Conservation (phyloP, 805 yeast genomes). For the Cyberlindnera xishuangbannaensis region DNA sequence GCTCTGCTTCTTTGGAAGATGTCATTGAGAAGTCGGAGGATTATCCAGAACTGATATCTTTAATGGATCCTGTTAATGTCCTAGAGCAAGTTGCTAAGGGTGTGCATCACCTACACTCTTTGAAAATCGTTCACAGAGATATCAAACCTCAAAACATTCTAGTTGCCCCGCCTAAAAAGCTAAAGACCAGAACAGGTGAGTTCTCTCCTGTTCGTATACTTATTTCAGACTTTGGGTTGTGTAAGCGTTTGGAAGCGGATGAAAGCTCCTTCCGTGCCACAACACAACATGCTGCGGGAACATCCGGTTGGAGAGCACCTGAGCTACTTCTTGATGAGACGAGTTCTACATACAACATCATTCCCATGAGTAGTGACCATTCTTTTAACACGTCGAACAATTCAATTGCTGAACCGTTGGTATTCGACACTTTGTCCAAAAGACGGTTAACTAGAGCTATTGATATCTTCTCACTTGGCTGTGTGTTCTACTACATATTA, state of each 20-base stretch:
- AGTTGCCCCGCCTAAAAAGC: constrained; percentile 63
- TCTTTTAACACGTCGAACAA: constrained; percentile 20
- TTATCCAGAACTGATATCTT: constrained; percentile 32
- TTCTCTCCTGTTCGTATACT: constrained; percentile 55
- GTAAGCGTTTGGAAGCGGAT: constrained; percentile 86
- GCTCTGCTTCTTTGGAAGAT: constrained; percentile 85
- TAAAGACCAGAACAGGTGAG: constrained; percentile 23
- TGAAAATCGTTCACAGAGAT: constrained; percentile 92
- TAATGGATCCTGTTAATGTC: constrained; percentile 46
- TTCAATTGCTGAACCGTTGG: constrained; percentile 28
- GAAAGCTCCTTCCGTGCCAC: constrained; percentile 93
- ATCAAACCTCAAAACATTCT: constrained; percentile 91
- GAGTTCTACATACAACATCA: constrained; percentile 9
- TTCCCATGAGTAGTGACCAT: constrained; percentile 19
- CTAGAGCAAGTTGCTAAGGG: constrained; percentile 80
- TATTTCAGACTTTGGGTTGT: constrained; percentile 93
- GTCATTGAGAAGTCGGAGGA: constrained; percentile 52
- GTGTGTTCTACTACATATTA: constrained; percentile 83
- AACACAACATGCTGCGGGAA: constrained; percentile 90
- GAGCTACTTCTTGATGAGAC: constrained; percentile 54
- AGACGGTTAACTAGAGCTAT: constrained; percentile 80
- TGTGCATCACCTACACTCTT: constrained; percentile 75
- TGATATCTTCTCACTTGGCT: constrained; percentile 91
- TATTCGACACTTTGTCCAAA: constrained; percentile 36
- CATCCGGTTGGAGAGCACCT: constrained; percentile 98